Evolutionary conservation across 306 rosid genomes (phyloP), one percentile per base, ranked within the genome.

Genomic region (Parietaria judaica): DNA sequence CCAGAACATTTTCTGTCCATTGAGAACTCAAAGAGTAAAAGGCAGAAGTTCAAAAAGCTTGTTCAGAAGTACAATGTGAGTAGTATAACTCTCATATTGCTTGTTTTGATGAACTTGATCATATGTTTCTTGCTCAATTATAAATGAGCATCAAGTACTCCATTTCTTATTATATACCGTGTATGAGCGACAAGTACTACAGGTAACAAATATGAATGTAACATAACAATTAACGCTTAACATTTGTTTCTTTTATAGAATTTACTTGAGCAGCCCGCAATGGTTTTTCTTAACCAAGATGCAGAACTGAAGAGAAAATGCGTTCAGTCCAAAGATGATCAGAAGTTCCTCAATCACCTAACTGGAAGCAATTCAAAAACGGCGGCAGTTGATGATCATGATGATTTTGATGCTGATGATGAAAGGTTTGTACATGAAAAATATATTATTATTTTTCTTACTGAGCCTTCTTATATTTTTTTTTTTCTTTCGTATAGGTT

Each of bases 1-100:
- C 63, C 67, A 14, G 90, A 88, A 74, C 85, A 66, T 68, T 73
- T 70, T 59, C 55, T 75, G 62, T 80, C 86, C 38, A 34, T 84
- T 15, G 90, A 86, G 51, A 82, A 70, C 72, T 75, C 82, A 58
- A 88, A 77, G 75, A 80, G 76, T 63, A 67, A 75, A 58, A 77
- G 92, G 68, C 86, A 80, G 77, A 92, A 88, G 82, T 84, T 92
- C 67, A 86, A 36, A 74, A 86, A 86, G 74, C 85, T 92, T 70
- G 74, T 92, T 58, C 80, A 86, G 72, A 88, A 92, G 70, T 88
- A 80, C 65, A 80, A 84, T 5, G 96, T 90, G 76, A 81, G 97
- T 75, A 39, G 54, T 62, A 51, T 36, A 8, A 45, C 37, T 60
- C 14, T 60, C 50, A 57, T 15, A 37, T 57, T 36, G 41, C 13